These are phyloP conservation scores for Rhazya stricta DNA, from an alignment of 257 asterid species.

Conservation along the genomic window DNA sequence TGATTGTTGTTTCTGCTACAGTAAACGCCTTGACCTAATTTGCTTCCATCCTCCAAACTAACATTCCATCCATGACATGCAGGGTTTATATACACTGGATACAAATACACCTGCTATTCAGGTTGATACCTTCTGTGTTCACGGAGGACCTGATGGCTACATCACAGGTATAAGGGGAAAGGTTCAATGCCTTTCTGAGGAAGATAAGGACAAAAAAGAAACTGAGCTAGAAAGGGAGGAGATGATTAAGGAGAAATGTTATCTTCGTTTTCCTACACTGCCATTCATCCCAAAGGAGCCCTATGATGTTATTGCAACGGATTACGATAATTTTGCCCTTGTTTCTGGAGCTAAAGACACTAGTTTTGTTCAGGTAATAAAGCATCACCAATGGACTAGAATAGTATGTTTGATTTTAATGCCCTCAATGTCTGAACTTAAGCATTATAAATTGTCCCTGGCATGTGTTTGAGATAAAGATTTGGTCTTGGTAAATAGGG, in stretches of 20 bases:
- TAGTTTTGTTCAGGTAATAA: slow-evolving; percentile 69
- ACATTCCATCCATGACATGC: slow-evolving; percentile 22
- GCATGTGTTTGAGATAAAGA: background rate
- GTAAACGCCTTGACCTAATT: slow-evolving; percentile 5
- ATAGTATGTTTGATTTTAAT: background rate
- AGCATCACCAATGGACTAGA: background rate
- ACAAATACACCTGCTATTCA: slow-evolving; percentile 57
- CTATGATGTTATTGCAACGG: slow-evolving; percentile 81
- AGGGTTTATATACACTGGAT: slow-evolving; percentile 81
- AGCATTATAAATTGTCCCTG: background rate
- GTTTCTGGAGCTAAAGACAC: slow-evolving; percentile 89
- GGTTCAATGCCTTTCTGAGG: slow-evolving; percentile 85
- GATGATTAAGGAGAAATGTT: slow-evolving; percentile 78
- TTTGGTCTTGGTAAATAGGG: background rate
- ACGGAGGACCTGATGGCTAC: slow-evolving; percentile 89
- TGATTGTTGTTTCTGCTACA: background rate
- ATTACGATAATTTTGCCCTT: slow-evolving; percentile 75
- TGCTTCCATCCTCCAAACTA: slow-evolving; percentile 4
- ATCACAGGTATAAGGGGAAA: slow-evolving; percentile 94
- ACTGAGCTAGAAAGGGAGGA: slow-evolving; percentile 57
- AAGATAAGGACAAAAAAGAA: slow-evolving; percentile 45
- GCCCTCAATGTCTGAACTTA: background rate
- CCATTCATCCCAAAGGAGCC: slow-evolving; percentile 95
- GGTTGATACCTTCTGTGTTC: slow-evolving; percentile 91
- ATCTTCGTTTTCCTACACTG: slow-evolving; percentile 83